Percentiles rank a stretch among this genome's conserved stretches.
These are phyloP conservation scores for Aspergillus proliferans DNA, from an alignment of 2,329 filamentous ascomycete genomes.

Conservation along the genomic window DNA sequence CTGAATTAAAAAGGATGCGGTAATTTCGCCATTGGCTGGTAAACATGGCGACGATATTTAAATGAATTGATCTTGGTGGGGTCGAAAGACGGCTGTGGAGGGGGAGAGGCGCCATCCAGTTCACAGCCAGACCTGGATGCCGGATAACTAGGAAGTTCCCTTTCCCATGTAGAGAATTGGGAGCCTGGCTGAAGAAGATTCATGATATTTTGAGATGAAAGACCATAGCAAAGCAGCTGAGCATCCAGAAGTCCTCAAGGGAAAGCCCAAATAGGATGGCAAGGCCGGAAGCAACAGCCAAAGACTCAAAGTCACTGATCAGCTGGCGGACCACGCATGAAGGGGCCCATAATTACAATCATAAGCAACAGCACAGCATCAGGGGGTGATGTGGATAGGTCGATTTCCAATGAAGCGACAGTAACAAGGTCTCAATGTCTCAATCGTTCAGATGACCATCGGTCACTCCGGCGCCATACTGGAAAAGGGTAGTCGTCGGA, in stretches of 20 bases:
- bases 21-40: no score
- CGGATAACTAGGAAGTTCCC: not conserved
- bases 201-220: constrained; percentile 1
- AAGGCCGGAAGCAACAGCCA: not conserved
- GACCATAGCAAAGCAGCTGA: not conserved
- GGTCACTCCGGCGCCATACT: no score
- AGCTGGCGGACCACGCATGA: not conserved
- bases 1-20: no score
- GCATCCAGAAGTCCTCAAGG: not conserved
- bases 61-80: no score
- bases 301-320: not conserved
- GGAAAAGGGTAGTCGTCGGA: no score
- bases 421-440: not conserved
- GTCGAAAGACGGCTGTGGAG: no score
- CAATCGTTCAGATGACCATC: not conserved
- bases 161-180: not conserved
- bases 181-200: not conserved
- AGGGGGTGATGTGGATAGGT: not conserved
- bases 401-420: not conserved
- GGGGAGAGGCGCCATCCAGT: not conserved
- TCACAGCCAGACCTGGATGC: not conserved
- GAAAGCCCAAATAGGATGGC: constrained; percentile 1
- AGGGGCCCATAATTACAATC: not conserved
- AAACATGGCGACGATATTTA: no score
- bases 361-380: not conserved